Conservation (phyloP, 805 yeast species). For the Ogataea methylovora region DNA sequence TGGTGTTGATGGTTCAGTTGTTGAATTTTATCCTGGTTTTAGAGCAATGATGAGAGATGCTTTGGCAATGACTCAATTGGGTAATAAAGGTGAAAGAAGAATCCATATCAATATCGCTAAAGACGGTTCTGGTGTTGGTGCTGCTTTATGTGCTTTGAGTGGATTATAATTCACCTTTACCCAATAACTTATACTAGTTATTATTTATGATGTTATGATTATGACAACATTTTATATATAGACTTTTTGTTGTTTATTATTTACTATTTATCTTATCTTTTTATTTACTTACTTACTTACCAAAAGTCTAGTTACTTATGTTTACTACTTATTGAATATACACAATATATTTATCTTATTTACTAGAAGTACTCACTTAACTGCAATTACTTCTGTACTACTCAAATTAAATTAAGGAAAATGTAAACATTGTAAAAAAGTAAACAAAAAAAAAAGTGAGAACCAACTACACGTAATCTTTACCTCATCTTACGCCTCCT, state of each 20-base stretch:
- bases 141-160: constrained; percentile 77
- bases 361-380: too few species aligned
- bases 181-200: neutral
- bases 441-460: too few species aligned
- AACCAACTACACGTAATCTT: too few species aligned
- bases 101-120: constrained; percentile 75
- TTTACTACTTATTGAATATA: too few species aligned
- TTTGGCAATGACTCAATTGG: constrained; percentile 58
- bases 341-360: too few species aligned
- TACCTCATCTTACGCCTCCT: too few species aligned
- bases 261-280: neutral
- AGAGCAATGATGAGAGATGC: constrained; percentile 77
- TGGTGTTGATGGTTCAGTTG: constrained; percentile 93
- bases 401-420: too few species aligned
- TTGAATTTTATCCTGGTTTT: constrained; percentile 90
- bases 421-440: too few species aligned
- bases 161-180: too few species aligned
- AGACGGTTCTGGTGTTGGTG: constrained; percentile 97
- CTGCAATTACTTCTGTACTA: too few species aligned
- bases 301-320: too few species aligned
- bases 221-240: neutral
- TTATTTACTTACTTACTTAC: neutral
- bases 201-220: neutral
- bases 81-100: constrained; percentile 68
- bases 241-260: neutral